Percentiles rank a stretch among this genome's conserved stretches.
Conservation (phyloP, 1,139 yeast genomes). For the Sugiyamaella neomexicana region DNA sequence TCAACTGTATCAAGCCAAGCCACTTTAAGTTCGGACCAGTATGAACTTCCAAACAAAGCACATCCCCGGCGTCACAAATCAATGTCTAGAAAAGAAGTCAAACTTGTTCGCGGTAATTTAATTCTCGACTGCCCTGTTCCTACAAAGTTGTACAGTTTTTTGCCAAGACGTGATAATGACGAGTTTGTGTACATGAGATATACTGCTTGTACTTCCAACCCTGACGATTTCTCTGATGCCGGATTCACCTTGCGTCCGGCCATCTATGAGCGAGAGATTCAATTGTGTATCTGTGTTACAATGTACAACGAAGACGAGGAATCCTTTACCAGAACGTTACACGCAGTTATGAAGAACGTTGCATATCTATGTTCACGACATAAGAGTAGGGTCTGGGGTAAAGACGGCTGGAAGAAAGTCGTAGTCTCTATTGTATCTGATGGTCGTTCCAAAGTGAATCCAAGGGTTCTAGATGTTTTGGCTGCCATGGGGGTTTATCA, state of each 20-base stretch:
- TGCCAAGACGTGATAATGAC: conserved; percentile 81
- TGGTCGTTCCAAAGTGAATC: conserved; percentile 84
- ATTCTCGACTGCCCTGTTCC: conserved; percentile 94
- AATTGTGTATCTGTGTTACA: conserved; percentile 83
- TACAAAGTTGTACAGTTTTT: conserved; percentile 71
- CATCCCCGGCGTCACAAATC: conserved; percentile 62
- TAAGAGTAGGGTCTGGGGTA: conserved; percentile 88
- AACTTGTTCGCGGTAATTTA: conserved; percentile 73
- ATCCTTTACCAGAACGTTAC: conserved; percentile 87
- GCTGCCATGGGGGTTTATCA: conserved; percentile 96
- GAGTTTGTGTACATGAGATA: conserved; percentile 94
- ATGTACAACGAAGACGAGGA: conserved; percentile 95
- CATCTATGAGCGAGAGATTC: conserved; percentile 83
- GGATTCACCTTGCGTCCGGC: conserved; percentile 87
- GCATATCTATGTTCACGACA: conserved; percentile 81
- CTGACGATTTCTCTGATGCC: conserved; percentile 72
- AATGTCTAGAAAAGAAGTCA: conserved; percentile 59
- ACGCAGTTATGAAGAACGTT: conserved; percentile 87
- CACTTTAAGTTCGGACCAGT: conserved; percentile 33
- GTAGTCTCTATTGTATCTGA: conserved; percentile 89
- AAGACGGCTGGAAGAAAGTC: conserved; percentile 92
- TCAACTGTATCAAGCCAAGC: conserved; percentile 30
- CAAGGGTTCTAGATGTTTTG: conserved; percentile 76
- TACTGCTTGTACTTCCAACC: conserved; percentile 89
- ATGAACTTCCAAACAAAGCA: conserved; percentile 48